Percentiles rank a stretch among this genome's conserved stretches.
These are phyloP conservation scores for Pilatotrama ljubarskyi DNA, from an alignment of 768 basidiomycete species.

Conservation along the genomic window DNA sequence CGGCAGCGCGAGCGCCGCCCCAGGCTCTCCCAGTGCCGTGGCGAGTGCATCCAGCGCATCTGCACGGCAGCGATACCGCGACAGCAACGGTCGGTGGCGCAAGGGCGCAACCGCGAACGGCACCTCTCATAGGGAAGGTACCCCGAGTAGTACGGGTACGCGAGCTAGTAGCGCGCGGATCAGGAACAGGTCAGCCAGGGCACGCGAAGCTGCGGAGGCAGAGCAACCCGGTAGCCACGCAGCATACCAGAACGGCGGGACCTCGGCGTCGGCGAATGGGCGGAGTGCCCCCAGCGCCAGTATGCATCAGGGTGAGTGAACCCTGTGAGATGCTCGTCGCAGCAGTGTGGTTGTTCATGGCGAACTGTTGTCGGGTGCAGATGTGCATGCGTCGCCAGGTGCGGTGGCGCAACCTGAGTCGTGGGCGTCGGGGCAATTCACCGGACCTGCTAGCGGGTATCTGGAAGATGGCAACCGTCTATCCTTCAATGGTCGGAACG, in stretches of 20 bases:
- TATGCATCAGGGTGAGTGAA: conserved; percentile 3
- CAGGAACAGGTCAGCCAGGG: conserved; percentile 14
- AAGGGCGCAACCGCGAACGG: conserved; percentile 5
- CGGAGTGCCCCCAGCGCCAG: not conserved
- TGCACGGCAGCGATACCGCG: conserved; percentile 8
- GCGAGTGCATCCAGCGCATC: not conserved
- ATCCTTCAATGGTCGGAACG: not conserved
- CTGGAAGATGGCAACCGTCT: conserved; percentile 18
- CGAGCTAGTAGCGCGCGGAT: conserved; percentile 16
- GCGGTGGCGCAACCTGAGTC: not conserved
- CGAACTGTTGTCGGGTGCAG: not conserved
- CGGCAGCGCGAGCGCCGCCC: conserved; percentile 5
- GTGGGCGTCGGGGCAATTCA: conserved; percentile 12
- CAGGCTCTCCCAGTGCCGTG: conserved; percentile 3
- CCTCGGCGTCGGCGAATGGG: not conserved
- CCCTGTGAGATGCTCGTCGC: not conserved
- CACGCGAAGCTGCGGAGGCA: conserved; percentile 17
- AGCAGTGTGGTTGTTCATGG: not conserved
- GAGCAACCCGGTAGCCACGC: not conserved
- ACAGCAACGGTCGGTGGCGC: conserved; percentile 21
- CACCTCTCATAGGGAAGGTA: not conserved
- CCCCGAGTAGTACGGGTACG: conserved; percentile 7
- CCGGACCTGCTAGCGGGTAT: conserved; percentile 25
- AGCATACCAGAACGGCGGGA: conserved; percentile 1
- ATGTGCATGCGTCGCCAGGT: not conserved